These are phyloP conservation scores for Lentinula novae-zelandiae DNA, from an alignment of 1,284 basidiomycete genomes.

Conservation along the genomic window DNA sequence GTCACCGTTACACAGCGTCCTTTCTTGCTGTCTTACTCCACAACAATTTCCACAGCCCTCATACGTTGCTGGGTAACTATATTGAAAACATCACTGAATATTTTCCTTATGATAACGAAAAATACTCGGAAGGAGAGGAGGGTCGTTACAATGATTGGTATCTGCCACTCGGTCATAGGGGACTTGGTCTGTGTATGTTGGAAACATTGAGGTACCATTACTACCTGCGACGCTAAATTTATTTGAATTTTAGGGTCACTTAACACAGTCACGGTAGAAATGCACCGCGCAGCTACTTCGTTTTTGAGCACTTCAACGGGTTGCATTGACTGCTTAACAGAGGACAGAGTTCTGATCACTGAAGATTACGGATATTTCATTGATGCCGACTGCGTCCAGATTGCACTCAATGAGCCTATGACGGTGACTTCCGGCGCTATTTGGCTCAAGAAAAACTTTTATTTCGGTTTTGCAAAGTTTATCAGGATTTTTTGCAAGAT, in stretches of 20 bases:
- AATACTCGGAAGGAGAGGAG: neutral
- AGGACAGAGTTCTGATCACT: neutral
- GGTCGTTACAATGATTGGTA: neutral
- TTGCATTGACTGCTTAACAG: neutral
- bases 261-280: neutral
- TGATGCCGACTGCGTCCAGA: neutral
- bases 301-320: neutral
- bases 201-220: neutral
- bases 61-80: neutral
- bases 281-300: neutral
- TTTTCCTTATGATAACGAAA: neutral
- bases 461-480: neutral
- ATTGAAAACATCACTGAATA: neutral
- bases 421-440: neutral
- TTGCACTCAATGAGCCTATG: conserved; percentile 2
- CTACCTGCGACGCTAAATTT: too few species aligned
- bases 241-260: neutral
- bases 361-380: conserved; percentile 1
- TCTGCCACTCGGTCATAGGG: neutral
- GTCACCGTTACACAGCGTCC: conserved; percentile 4
- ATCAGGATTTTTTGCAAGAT: neutral
- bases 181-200: neutral
- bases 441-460: neutral
- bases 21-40: neutral
- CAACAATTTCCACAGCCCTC: neutral